Base-by-base conservation (phyloP, 495 filamentous ascomycete species). In the Pyrenula massariospora region DNA sequence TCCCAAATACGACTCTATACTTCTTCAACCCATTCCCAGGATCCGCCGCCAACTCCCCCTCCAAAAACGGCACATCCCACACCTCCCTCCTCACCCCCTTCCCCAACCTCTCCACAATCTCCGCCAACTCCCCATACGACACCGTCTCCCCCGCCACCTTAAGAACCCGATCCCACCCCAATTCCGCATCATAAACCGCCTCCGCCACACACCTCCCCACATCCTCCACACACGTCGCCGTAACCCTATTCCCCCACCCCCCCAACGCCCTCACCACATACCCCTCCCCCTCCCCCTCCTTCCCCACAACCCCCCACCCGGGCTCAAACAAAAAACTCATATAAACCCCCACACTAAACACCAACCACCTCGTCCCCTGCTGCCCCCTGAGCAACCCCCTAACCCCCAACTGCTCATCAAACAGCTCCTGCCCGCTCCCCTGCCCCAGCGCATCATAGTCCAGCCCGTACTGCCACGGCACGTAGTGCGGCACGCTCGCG, bases 401-500 rank as follows among this genome's bases (percentile, higher is more conserved):
- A 12, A 85, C 80, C 54, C 73, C 71, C 0, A 83, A 60, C 68
- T 85, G 80, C 73, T 85, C 83, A 55, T 78, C 79, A 56, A 85
- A 86, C 20, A 85, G 52, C 58, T 77, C 77, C 63, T 80, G 75
- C 52, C 73, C 72, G 21, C 73, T 76, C 0, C 74, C 79, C 0
- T 67, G 61, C 1, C 81, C 82, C 31, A 86, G 78, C 25, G 68
- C 65, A 56, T 82, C 78, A 61, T 86, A 86, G 60, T 86, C 80
- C 1, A 84, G 73, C 10, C 83, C 83, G 64, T 81, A 85, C 64
- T 88, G 83, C 83, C 83, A 85, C 1, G 83, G 82, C 12, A 84
- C 65, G 58, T 76, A 85, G 8, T 75, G 61, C 12, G 56, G 51
- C 0, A 73, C 65, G 1, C 67, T 63, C 0, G 79, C 79, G 10